Evolutionary conservation across 2,329 filamentous ascomycete species (phyloP), one percentile per base, ranked within the genome.

Genomic region (Sarocladium oryzae): DNA sequence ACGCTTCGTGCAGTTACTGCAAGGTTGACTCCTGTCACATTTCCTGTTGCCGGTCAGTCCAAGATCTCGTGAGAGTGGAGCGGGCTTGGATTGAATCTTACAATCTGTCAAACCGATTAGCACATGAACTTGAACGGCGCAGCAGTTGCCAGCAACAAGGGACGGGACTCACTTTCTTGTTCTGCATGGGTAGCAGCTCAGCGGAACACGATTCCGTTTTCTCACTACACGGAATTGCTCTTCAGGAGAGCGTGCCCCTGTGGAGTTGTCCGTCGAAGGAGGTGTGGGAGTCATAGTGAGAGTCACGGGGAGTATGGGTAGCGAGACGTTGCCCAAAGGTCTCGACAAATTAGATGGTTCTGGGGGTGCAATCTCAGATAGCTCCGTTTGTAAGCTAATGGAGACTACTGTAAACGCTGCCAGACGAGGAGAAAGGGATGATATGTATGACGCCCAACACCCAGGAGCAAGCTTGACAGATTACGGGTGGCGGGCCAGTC

Each of bases 1-100:
- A 61, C 90, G 85, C 72, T 95, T 96, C 53, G 89, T 83, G 68
- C 92, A 97, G 66, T 97, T 97, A 70, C 93, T 89, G 71, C 90
- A 97, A 52, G 92, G 92, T 57, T 90, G 82, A 56, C 81, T 84
- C 63, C 93, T 85, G 68, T 97, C 95, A 74, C 92, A 97, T 81
- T 96, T 96, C 69, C 93, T 80, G 61, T 78, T 82, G 15, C 20
- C 38, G 20, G 56, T 53, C 26, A 57, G 53, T 40, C 5, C 16
- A 10, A 23, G 4, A 11, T 21, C 21, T 52, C 20, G 52, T 35
- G 35, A 30, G 7, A 30, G 28, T 8, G 49, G n/a, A 37, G 26
- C 30, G 36, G 15, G 50, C 40, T 45, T 52, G 48, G 32, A 28
- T 37, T 10, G 16, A 35, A 10, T 37, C 57, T 59, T 57, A 66